Evolutionary conservation across 2,329 filamentous ascomycete genomes (phyloP).

Genomic region (Diaporthe humulicola): DNA sequence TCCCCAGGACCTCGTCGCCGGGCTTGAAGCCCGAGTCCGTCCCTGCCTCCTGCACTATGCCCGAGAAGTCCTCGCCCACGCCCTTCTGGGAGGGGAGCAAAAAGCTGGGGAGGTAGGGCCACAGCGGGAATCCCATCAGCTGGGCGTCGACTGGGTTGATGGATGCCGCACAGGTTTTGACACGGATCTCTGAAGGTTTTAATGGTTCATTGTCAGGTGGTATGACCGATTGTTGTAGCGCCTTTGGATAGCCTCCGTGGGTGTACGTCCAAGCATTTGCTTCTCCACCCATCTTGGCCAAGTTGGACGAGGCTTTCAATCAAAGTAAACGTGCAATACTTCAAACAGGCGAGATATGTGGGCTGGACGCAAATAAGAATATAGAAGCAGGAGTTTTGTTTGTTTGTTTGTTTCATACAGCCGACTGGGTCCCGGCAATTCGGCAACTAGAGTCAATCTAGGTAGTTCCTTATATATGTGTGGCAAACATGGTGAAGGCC

Average conservation of each 20-base stretch:
- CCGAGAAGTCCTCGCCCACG: conserved; percentile 40
- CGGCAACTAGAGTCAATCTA: neutral
- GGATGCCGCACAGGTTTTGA: conserved; percentile 40
- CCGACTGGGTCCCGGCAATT: neutral
- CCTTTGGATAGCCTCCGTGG: neutral
- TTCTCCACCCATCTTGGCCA: neutral
- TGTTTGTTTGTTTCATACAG: neutral
- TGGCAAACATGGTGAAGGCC: neutral
- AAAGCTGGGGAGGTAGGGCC: conserved; percentile 26
- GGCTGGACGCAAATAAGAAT: neutral
- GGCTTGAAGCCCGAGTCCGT: conserved; percentile 30
- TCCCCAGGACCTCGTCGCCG: conserved; percentile 41
- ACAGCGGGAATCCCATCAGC: conserved; percentile 39
- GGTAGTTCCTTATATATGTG: neutral
- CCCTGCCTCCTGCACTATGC: conserved; percentile 40
- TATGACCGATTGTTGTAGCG: neutral
- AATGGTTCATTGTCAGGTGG: neutral
- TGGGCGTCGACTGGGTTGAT: conserved; percentile 43
- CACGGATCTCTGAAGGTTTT: conserved; percentile 33
- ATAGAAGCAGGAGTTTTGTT: neutral
- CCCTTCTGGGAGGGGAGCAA: conserved; percentile 34
- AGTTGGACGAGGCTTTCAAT: neutral
- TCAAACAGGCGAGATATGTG: neutral
- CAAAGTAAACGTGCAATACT: neutral
- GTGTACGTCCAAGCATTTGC: conserved; percentile 12